Evolutionary conservation across 1,139 yeast genomes (phyloP), one percentile per base, ranked within the genome.

Genomic region (Wickerhamomyces sp.): DNA sequence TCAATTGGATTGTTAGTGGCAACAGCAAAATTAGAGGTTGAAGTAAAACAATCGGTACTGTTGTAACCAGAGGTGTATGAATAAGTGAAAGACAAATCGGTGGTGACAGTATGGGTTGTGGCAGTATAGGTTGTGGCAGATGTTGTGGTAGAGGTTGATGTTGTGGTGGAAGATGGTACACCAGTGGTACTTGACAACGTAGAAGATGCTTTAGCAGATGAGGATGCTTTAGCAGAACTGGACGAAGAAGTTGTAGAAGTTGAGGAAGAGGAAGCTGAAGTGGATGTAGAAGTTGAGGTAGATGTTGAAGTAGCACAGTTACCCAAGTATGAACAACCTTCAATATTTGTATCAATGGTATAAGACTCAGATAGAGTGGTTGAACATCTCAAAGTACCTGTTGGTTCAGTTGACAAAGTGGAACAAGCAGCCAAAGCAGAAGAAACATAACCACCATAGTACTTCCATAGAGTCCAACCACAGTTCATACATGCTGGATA

Each of bases 391-490:
- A 44, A 32, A 27, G 61, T 52, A 45, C 60, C 63, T 29, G 62
- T 58, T 52, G 63, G 63, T 30, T 50, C 55, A 23, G 58, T 48
- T 13, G 60, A 53, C 27, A 43, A 42, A 37, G 47, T 34, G 4
- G 14, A 30, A 55, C 65, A 62, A 13, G 47, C 57, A 14, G 51
- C 56, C 27, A 62, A 48, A 32, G 65, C 58, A 8, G 50, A 44
- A 14, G 56, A 44, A 37, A 61, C 52, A 46, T 45, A 60, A 5
- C 45, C 41, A 26, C 60, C 56, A 48, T 62, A 62, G 49, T 61
- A 58, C 26, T 43, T 41, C 64, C 64, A 61, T 40, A 61, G 42
- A 41, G 63, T 59, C 63, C 64, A 61, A 38, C 65, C 65, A 58
- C 65, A 62, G 41, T 53, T 55, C 45, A 61, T 48, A 53, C 65